Evolutionary conservation across 2,329 filamentous ascomycete genomes (phyloP).

Genomic region (Aspergillus clavatus): DNA sequence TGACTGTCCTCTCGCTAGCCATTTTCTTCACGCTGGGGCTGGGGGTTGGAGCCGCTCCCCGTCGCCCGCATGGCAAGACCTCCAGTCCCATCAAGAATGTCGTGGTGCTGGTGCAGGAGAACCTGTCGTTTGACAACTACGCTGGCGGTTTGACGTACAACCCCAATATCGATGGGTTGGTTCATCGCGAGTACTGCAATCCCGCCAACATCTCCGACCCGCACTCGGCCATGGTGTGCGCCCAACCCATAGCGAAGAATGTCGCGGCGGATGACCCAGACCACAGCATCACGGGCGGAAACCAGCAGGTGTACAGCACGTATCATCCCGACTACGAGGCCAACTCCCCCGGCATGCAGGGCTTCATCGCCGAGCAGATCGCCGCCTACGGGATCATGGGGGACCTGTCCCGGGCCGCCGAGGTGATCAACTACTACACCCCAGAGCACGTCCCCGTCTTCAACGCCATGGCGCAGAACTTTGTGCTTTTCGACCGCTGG

Average conservation of each 20-base stretch:
- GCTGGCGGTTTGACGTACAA: conserved; percentile 39
- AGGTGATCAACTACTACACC: conserved; percentile 44
- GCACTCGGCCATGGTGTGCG: conserved; percentile 31
- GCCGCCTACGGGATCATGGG: conserved; percentile 28
- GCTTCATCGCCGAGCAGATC: conserved; percentile 43
- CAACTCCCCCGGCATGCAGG: conserved; percentile 32
- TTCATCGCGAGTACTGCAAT: conserved; percentile 35
- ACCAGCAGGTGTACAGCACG: conserved; percentile 40
- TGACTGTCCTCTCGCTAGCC: conserved; percentile 8
- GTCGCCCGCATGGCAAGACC: not conserved
- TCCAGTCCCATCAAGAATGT: conserved; percentile 44
- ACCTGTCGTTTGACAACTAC: conserved; percentile 40
- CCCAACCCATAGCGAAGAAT: conserved; percentile 34
- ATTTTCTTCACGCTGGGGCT: conserved; percentile 10
- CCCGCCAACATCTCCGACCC: conserved; percentile 30
- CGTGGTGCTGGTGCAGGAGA: conserved; percentile 45
- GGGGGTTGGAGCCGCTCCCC: conserved; percentile 8
- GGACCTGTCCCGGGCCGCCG: conserved; percentile 36
- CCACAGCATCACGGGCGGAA: conserved; percentile 40
- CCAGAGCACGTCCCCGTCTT: conserved; percentile 41
- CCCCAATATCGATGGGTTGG: conserved; percentile 32
- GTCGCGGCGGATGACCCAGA: conserved; percentile 43
- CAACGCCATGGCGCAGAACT: conserved; percentile 40
- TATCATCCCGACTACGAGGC: conserved; percentile 29
- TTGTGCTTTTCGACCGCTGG: conserved; percentile 44